These are phyloP conservation scores for Carex littledalei DNA, from an alignment of 176 grass and related monocot genomes.

Conservation along the genomic window DNA sequence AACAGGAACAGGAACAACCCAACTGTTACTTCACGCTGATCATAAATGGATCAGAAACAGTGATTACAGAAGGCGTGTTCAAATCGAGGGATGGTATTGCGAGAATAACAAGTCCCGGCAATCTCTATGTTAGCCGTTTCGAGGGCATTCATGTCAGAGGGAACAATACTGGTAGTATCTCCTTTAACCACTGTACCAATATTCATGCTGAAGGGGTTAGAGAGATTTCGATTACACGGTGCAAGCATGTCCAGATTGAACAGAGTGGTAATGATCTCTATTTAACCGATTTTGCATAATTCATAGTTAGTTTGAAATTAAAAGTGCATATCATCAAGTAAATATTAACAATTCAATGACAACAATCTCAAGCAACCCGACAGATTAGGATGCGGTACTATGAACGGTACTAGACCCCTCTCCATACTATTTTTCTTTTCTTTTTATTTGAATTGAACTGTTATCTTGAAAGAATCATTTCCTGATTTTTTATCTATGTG, in stretches of 20 bases:
- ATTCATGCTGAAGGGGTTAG: conserved; percentile 31
- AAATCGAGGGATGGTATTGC: conserved; percentile 29
- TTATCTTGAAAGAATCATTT: not conserved
- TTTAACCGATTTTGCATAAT: not conserved
- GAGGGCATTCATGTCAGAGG: conserved; percentile 27
- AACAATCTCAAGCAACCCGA: not conserved
- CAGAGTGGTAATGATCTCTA: conserved; percentile 18
- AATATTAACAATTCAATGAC: not conserved
- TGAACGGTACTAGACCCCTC: not conserved
- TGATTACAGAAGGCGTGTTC: conserved; percentile 49
- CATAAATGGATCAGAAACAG: conserved; percentile 35
- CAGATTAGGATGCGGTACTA: not conserved
- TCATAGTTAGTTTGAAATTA: not conserved
- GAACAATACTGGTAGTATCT: conserved; percentile 23
- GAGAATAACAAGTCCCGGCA: conserved; percentile 35
- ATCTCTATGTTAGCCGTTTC: conserved; percentile 29
- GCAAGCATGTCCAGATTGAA: conserved; percentile 40
- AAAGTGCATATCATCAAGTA: not conserved
- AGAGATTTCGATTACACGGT: conserved; percentile 38
- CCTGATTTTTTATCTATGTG: not conserved
- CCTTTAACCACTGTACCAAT: conserved; percentile 37
- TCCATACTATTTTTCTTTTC: not conserved
- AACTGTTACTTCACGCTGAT: conserved; percentile 39
- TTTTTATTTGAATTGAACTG: not conserved
- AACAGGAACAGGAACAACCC: conserved; percentile 31